Percentiles rank a stretch among this genome's conserved stretches.
These are phyloP conservation scores for Yarrowia bubula DNA, from an alignment of 805 yeast species.

Conservation along the genomic window DNA sequence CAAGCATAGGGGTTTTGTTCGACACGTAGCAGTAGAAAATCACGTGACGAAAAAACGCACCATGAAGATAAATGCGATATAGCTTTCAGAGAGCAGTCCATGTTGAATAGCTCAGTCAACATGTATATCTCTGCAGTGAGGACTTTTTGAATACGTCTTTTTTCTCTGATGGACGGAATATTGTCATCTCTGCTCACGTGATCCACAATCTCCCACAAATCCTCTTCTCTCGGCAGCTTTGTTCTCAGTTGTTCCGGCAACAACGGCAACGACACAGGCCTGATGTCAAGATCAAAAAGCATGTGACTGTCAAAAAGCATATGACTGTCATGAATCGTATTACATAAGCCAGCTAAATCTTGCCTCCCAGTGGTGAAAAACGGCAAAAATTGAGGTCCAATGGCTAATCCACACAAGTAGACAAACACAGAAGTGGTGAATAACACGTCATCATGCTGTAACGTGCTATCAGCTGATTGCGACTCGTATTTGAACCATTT, in stretches of 20 bases:
- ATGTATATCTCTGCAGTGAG: neutral
- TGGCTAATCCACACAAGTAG: neutral
- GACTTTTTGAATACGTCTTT: neutral
- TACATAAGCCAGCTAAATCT: neutral
- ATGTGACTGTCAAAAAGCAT: neutral
- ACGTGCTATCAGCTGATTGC: neutral
- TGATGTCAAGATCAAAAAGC: neutral
- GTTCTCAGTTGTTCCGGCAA: neutral
- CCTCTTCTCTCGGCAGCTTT: neutral
- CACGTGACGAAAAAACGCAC: neutral
- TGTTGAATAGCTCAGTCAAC: neutral
- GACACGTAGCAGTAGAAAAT: neutral
- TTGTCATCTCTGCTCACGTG: neutral
- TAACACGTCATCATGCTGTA: neutral
- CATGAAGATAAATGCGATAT: neutral
- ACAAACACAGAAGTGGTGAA: neutral
- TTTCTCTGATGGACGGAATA: neutral
- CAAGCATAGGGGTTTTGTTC: neutral
- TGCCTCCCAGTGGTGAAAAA: neutral
- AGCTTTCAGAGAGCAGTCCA: neutral
- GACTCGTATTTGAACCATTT: neutral
- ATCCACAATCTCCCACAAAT: neutral
- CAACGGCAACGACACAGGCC: neutral
- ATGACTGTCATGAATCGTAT: neutral
- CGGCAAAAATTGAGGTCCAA: neutral